These are phyloP conservation scores for Platanthera guangdongensis DNA, from an alignment of 106 monocot species.

Conservation along the genomic window DNA sequence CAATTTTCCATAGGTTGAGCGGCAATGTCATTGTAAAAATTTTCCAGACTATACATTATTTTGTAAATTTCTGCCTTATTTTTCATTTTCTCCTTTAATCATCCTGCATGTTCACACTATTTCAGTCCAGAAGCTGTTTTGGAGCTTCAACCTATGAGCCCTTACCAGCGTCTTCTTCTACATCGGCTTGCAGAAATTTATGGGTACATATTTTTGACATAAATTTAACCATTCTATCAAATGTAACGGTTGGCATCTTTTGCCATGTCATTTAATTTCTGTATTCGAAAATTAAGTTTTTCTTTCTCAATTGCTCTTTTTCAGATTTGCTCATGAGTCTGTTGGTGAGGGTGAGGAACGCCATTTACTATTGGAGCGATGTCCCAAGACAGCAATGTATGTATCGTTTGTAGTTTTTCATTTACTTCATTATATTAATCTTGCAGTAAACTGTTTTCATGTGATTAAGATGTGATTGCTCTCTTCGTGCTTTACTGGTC, in stretches of 20 bases:
- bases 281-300: background rate
- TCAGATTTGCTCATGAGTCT: constrained; percentile 89
- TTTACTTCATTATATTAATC: background rate
- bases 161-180: constrained; percentile 76
- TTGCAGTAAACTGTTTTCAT: background rate
- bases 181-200: constrained; percentile 95
- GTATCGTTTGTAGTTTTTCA: constrained; percentile 13
- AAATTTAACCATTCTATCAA: background rate
- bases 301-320: background rate
- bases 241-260: background rate
- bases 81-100: background rate
- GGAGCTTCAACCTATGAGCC: constrained; percentile 69
- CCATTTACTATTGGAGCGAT: constrained; percentile 68
- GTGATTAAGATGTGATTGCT: background rate
- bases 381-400: constrained; percentile 82
- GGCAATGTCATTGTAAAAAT: background rate
- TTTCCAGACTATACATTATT: background rate
- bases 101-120: background rate
- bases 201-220: constrained; percentile 37
- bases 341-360: constrained; percentile 90
- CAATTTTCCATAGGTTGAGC: background rate
- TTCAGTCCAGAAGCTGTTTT: constrained; percentile 43
- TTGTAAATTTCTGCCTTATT: background rate
- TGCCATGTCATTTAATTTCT: background rate
- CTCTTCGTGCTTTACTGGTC: background rate